Conservation (phyloP, 352 stramenopile species). For the Phytophthora crassamura region DNA sequence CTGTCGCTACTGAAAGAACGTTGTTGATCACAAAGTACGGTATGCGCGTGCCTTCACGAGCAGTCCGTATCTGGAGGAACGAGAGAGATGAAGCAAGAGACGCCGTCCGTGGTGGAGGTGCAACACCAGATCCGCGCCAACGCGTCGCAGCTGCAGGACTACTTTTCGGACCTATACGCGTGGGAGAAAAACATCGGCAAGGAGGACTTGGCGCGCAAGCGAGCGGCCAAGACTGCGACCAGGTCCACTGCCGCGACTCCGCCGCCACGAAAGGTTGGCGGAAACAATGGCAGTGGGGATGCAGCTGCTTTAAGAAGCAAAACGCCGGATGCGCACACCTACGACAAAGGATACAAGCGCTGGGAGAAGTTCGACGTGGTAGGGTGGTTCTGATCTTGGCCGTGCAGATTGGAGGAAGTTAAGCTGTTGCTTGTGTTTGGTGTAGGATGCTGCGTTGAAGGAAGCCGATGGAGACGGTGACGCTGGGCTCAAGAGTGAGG, state of each 20-base stretch:
- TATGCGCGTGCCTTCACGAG: too few relatives aligned
- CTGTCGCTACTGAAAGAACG: too few relatives aligned
- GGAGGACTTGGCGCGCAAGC: constrained; percentile 52
- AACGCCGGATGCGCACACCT: constrained; percentile 72
- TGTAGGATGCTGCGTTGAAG: constrained; percentile 55
- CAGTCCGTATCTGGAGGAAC: not conserved
- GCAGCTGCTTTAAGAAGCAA: constrained; percentile 20
- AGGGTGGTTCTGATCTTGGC: constrained; percentile 5
- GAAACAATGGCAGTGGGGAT: not conserved
- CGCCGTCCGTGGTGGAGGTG: constrained; percentile 56
- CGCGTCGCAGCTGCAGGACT: constrained; percentile 77
- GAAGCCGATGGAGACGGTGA: constrained; percentile 41
- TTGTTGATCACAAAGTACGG: too few relatives aligned
- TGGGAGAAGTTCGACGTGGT: constrained; percentile 92
- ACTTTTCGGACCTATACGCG: constrained; percentile 76
- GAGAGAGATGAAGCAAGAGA: constrained; percentile 28
- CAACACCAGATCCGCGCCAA: constrained; percentile 88
- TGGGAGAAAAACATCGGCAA: constrained; percentile 82
- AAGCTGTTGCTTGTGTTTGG: not conserved
- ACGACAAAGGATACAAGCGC: constrained; percentile 92
- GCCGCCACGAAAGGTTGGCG: constrained; percentile 31
- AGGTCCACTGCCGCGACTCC: constrained; percentile 5
- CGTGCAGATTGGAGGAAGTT: not conserved
- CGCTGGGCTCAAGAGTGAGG: not conserved
- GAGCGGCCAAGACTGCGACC: constrained; percentile 19